Conservation (phyloP, 2,329 filamentous ascomycete species). For the Shiraia bambusicola region DNA sequence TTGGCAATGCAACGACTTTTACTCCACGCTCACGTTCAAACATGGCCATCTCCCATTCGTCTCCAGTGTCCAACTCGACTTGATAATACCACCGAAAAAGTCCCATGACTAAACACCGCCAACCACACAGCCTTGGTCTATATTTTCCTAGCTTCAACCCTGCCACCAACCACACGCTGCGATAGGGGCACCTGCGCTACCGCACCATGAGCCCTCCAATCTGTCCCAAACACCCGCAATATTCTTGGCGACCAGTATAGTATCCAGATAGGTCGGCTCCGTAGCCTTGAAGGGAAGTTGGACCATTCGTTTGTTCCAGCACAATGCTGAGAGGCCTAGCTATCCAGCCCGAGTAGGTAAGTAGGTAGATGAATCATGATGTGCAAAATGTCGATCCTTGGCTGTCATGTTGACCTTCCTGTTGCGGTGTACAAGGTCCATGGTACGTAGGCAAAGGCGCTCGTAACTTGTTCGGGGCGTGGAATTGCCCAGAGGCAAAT, state of each 20-base stretch:
- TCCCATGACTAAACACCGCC: conserved; percentile 24
- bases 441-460: conserved; percentile 14
- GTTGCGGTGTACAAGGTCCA: conserved; percentile 21
- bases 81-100: conserved; percentile 12
- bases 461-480: not conserved
- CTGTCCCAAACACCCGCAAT: conserved; percentile 19
- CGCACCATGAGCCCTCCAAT: conserved; percentile 8
- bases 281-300: conserved; percentile 31
- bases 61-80: conserved; percentile 11
- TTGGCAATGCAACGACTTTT: not conserved
- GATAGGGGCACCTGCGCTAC: conserved; percentile 33
- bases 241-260: conserved; percentile 19
- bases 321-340: conserved; percentile 15
- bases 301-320: conserved; percentile 10
- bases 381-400: conserved; percentile 18
- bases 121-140: conserved; percentile 30
- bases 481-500: not conserved
- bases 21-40: conserved; percentile 24
- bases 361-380: no score
- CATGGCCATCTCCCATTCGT: conserved; percentile 22
- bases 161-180: conserved; percentile 27
- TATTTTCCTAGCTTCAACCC: conserved; percentile 12
- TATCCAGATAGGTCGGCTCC: conserved; percentile 34
- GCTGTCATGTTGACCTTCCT: conserved; percentile 28
- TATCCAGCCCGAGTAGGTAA: conserved; percentile 12